Base-by-base conservation (phyloP, 805 yeast species). In the Nakazawaea wickerhamii region DNA sequence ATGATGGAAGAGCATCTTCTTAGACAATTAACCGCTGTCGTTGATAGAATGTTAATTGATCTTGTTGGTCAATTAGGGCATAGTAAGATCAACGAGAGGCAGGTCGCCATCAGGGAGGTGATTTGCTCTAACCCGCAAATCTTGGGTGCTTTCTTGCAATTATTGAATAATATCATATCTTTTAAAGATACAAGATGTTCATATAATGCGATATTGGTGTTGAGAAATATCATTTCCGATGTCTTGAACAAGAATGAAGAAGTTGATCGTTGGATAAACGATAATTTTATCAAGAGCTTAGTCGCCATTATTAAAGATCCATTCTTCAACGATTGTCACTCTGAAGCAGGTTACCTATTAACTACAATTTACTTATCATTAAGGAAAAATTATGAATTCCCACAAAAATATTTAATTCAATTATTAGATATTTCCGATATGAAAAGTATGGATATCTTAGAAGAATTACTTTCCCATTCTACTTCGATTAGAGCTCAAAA, bases 1-100 rank as follows among this genome's bases (percentile, higher is more conserved):
- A 93, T 93, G 95, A 83, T 93, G 85, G 97, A 91, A 52, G 99
- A 93, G 58, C 96, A 91, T 60, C 74, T 91, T 69, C 67, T 91
- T 46, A 71, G 99, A 51, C 98, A 93, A 59, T 73, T 93, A 30
- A 90, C 98, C 0, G 95, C 95, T 2, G 90, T 95, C 3, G 87
- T 87, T 9, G 96, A 84, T 41, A 70, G 97, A 46, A 71, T 90
- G 55, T 63, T 93, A 49, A 86, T 90, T 61, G 98, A 91, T 57
- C 69, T 89, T 38, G 84, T 85, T 25, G 95, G 95, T 2, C 96
- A 90, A 59, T 73, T 77, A 41, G 75, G 85, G 28, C 56, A 61
- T 27, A 48, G 53, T 4, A 50, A 61, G 14, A 58, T 77, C 38
- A 69, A 76, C 21, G 76, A 78, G 42, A 73, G 85, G 45, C 87